phyloP scores from a whole-genome alignment of 345 rosid genomes.

The Cardamine occulta region DNA sequence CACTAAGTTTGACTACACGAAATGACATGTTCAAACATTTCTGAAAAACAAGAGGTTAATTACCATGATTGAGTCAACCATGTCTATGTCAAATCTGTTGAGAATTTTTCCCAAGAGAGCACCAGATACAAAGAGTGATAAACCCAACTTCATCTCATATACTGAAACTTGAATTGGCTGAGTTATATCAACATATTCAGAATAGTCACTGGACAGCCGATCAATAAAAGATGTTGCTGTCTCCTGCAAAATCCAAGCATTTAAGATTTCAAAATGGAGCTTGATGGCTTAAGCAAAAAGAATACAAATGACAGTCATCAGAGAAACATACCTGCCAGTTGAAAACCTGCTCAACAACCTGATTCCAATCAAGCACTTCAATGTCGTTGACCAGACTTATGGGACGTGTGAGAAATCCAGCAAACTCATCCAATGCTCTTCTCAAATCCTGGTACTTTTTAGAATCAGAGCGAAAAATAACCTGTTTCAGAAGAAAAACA shows the following conservation, averaged over 20 bases:
- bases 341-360: conserved; percentile 56
- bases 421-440: conserved; percentile 70
- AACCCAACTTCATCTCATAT: conserved; percentile 87
- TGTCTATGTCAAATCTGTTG: conserved; percentile 50
- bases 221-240: conserved; percentile 69
- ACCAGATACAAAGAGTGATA: conserved; percentile 65
- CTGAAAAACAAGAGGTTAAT: conserved; percentile 21
- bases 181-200: conserved; percentile 68
- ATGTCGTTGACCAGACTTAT: conserved; percentile 50
- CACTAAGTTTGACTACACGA: conserved; percentile 24
- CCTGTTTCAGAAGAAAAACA: conserved; percentile 50
- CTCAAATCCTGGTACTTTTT: conserved; percentile 63
- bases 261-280: conserved; percentile 14
- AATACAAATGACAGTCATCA: not conserved
- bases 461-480: conserved; percentile 76
- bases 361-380: conserved; percentile 52
- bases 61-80: conserved; percentile 68
- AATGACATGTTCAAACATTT: conserved; percentile 17
- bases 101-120: conserved; percentile 50
- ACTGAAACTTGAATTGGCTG: conserved; percentile 94
- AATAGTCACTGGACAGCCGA: conserved; percentile 63
- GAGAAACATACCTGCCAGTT: conserved; percentile 80
- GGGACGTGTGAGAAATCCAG: conserved; percentile 49
- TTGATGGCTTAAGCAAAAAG: conserved; percentile 7
- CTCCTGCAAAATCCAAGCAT: conserved; percentile 58